A percentile compares a stretch with the other conserved stretches of the same genome.
phyloP scores from a whole-genome alignment of 257 asterid genomes.

The Forsythia suspensa region DNA sequence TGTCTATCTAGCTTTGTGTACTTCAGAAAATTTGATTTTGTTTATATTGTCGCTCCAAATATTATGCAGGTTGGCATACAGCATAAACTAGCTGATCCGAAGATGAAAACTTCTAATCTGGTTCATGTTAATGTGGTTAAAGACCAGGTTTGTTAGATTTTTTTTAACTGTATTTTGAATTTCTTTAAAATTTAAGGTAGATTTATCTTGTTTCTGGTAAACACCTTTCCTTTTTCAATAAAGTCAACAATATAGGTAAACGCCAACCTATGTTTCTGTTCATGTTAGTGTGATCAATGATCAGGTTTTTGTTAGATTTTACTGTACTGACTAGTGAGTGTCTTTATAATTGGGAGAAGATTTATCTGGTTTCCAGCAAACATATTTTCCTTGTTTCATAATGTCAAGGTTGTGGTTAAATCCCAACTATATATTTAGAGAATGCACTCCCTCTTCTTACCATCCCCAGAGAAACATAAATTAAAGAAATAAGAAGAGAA shows the following conservation, averaged over 20 bases:
- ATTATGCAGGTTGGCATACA: conserved; percentile 80
- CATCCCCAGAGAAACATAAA: not conserved
- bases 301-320: not conserved
- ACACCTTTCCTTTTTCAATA: not conserved
- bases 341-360: not conserved
- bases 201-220: not conserved
- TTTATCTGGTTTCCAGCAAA: not conserved
- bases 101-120: conserved; percentile 60
- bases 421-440: not conserved
- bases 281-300: not conserved
- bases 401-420: not conserved
- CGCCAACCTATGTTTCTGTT: not conserved
- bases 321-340: not conserved
- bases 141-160: conserved; percentile 57
- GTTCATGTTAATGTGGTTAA: conserved; percentile 57
- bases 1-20: not conserved
- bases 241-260: not conserved
- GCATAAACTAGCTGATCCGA: conserved; percentile 57
- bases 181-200: not conserved
- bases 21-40: not conserved
- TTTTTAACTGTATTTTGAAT: not conserved
- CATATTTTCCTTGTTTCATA: not conserved
- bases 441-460: not conserved
- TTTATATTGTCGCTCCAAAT: conserved; percentile 8
- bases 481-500: not conserved